Evolutionary conservation across 176 grass and related monocot genomes (phyloP).

Genomic region (Melocanna baccifera): DNA sequence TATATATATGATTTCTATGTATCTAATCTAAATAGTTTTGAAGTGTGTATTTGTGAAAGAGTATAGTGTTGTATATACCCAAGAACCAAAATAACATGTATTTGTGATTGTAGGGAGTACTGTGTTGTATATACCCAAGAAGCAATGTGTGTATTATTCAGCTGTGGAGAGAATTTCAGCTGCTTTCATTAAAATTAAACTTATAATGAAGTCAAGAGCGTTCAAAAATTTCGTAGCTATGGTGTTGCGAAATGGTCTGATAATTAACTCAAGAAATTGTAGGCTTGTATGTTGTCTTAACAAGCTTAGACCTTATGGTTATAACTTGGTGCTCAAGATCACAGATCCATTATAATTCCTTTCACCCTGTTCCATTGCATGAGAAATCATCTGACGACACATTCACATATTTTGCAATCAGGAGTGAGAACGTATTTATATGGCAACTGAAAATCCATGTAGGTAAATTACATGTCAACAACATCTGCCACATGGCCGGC

Average conservation of each 20-base stretch:
- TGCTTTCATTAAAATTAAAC: background rate
- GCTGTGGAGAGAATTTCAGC: background rate
- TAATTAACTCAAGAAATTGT: background rate
- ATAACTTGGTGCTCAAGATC: background rate
- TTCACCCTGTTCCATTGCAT: background rate
- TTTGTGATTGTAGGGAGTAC: too few relatives aligned
- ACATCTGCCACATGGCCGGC: background rate
- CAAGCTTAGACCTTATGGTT: background rate
- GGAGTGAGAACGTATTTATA: background rate
- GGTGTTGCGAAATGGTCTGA: background rate
- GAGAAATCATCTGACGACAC: background rate
- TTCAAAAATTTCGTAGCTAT: background rate
- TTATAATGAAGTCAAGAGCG: background rate
- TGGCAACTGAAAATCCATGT: background rate
- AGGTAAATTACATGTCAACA: background rate
- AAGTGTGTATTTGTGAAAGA: too few relatives aligned
- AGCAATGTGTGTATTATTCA: constrained; percentile 18
- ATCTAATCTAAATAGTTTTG: too few relatives aligned
- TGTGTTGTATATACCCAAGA: constrained; percentile 16
- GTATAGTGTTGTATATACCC: too few relatives aligned
- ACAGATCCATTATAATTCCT: background rate
- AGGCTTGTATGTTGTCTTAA: background rate
- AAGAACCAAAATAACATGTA: too few relatives aligned
- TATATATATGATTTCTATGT: too few relatives aligned
- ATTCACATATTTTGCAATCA: background rate